phyloP scores from a whole-genome alignment of 352 stramenopile species.

The Blastocystis sp. region DNA sequence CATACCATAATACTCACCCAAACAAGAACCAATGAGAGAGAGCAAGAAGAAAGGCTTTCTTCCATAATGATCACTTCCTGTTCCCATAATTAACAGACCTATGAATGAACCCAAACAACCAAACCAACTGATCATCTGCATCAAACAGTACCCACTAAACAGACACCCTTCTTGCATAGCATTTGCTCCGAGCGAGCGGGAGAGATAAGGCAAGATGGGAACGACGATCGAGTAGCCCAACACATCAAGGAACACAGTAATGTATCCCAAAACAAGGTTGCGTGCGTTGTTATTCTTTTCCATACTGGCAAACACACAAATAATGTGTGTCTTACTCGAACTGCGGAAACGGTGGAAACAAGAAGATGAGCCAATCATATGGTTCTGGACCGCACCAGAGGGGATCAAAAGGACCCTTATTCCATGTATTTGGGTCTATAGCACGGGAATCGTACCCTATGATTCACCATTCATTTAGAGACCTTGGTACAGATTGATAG shows the following conservation, averaged over 20 bases:
- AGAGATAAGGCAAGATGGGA: constrained; percentile 35
- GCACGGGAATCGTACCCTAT: too few relatives aligned
- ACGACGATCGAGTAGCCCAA: constrained; percentile 15
- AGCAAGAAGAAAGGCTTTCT: constrained; percentile 19
- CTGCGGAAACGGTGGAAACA: too few relatives aligned
- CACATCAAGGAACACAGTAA: constrained; percentile 48
- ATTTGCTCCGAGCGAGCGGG: background rate
- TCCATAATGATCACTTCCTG: constrained; percentile 42
- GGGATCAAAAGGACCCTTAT: too few relatives aligned
- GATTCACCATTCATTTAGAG: too few relatives aligned
- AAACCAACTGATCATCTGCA: constrained; percentile 24
- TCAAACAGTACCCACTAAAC: constrained; percentile 18
- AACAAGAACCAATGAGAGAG: constrained; percentile 26
- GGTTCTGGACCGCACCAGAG: too few relatives aligned
- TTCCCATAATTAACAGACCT: constrained; percentile 46
- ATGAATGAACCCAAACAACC: background rate
- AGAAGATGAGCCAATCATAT: too few relatives aligned
- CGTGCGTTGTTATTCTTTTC: background rate
- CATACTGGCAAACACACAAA: too few relatives aligned
- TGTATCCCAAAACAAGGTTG: constrained; percentile 42
- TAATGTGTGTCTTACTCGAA: too few relatives aligned
- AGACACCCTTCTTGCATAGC: constrained; percentile 4
- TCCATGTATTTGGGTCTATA: too few relatives aligned
- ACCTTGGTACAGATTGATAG: too few relatives aligned
- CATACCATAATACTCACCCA: background rate